Evolutionary conservation across 306 rosid species (phyloP).

Genomic region (Trifolium dubium): DNA sequence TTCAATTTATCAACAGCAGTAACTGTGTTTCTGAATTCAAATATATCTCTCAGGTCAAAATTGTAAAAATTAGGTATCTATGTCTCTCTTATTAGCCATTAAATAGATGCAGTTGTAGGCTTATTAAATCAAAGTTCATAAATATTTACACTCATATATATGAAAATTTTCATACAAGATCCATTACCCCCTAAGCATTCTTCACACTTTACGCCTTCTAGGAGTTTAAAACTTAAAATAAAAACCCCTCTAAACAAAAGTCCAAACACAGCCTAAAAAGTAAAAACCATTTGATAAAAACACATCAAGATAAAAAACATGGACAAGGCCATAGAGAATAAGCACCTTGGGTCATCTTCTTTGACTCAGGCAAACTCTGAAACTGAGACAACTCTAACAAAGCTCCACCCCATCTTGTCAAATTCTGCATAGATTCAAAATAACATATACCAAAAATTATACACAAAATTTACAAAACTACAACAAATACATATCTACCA

Average conservation of each 20-base stretch:
- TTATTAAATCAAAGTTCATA: not conserved
- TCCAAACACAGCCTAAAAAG: constrained; percentile 1
- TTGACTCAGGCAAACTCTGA: constrained; percentile 66
- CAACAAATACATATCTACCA: not conserved
- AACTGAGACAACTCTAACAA: constrained; percentile 83
- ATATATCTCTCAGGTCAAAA: not conserved
- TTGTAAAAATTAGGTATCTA: not conserved
- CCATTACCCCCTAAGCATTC: not conserved
- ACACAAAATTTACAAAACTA: not conserved
- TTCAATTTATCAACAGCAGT: not conserved
- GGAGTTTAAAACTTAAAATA: not conserved
- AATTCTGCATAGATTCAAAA: constrained; percentile 57
- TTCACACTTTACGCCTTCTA: not conserved
- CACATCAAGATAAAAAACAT: not conserved
- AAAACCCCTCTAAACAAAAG: not conserved
- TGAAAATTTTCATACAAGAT: not conserved
- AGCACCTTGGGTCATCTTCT: constrained; percentile 70
- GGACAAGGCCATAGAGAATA: not conserved
- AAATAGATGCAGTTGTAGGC: not conserved
- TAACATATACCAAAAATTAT: not conserved
- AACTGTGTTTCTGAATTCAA: not conserved
- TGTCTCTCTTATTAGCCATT: constrained; percentile 6
- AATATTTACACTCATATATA: not conserved
- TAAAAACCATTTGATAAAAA: not conserved
- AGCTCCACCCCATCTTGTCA: constrained; percentile 92